A percentile compares a stretch with the other conserved stretches of the same genome.
Conservation (phyloP, 2,329 filamentous ascomycete species). For the Aspergillus tamarii region DNA sequence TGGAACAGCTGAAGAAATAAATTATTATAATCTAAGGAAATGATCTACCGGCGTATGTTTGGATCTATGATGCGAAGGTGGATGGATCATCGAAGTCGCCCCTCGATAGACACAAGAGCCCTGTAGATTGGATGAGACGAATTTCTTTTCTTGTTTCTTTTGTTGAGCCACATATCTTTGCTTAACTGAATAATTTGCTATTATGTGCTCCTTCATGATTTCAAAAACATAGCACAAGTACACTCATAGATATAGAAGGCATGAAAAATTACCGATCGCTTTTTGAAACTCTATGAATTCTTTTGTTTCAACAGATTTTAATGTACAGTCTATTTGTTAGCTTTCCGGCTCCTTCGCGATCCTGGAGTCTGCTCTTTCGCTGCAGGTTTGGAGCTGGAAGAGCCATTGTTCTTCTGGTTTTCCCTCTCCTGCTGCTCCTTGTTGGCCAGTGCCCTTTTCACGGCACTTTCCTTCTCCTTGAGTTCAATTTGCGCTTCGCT, state of each 20-base stretch:
- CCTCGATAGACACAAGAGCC: slow-evolving; percentile 10
- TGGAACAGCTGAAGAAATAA: slow-evolving; percentile 58
- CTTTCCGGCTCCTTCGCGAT: slow-evolving; percentile 46
- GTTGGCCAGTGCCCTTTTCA: slow-evolving; percentile 62
- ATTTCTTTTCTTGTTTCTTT: slow-evolving; percentile 33
- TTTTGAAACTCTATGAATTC: background rate
- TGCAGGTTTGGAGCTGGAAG: slow-evolving; percentile 10
- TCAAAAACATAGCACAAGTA: background rate
- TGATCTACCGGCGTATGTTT: background rate
- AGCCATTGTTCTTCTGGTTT: slow-evolving; percentile 23
- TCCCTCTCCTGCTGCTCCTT: slow-evolving; percentile 46
- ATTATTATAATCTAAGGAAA: slow-evolving; percentile 6
- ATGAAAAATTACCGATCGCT: background rate
- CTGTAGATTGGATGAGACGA: slow-evolving; percentile 39
- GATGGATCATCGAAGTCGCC: background rate
- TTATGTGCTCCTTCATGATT: slow-evolving; percentile 1
- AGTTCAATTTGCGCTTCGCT: slow-evolving; percentile 83
- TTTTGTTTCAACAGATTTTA: background rate
- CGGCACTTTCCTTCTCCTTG: slow-evolving; percentile 77
- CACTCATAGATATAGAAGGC: slow-evolving; percentile 5
- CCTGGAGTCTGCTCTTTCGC: slow-evolving; percentile 38
- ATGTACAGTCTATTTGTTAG: slow-evolving; percentile 23
- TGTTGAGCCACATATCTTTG: slow-evolving; percentile 6
- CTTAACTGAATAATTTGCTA: slow-evolving; percentile 2
- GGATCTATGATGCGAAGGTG: background rate